Evolutionary conservation across 108 stramenopile species (phyloP), one percentile per base, ranked within the genome.

Genomic region (Nannochloropsis salina): DNA sequence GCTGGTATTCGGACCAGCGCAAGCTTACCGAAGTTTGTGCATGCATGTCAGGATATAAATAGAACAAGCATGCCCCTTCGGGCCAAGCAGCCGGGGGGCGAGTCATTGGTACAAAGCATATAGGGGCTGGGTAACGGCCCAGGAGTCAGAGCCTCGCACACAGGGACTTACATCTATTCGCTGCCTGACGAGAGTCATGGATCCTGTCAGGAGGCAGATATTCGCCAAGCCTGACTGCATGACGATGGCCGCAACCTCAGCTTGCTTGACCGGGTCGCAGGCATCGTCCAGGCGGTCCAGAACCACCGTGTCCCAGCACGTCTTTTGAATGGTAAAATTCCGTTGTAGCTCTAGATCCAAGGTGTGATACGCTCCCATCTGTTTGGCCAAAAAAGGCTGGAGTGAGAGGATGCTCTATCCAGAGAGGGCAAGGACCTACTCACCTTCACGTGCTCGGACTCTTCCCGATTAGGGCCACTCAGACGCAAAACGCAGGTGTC

Each of bases 361-460:
- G 8, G 98, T 98, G 88, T 99, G 98, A 90, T 94, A 94, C 10
- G 96, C 94, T 42, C 96, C 97, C 93, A 97, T 93, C 47, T 94
- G 87, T 22, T 74, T 74, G 41, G 20, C 43, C 15, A 15, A 15
- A 83, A 15, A 83, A 83, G 41, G 44, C 41, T 1, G 20, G 18
- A 83, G 18, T 20, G 15, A n/a, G n/a, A 15, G 1, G 20, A 20
- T 83, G 82, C n/a, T 83, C 31, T 83, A 9, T 11, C 41, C 74
- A 41, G 18, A 74, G 61, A 74, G 61, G 12, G 61, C 20, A 20
- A 20, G 12, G 61, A 18, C 61, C n/a, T 74, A 21, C 43, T n/a
- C 43, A 89, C 88, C 88, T 89, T 93, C 42, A 99, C 97, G 91
- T 94, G 88, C 21, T 93, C 90, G 43, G 90, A 93, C 90, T 97